Evolutionary conservation across 1,284 basidiomycete species (phyloP).

Genomic region (Rhizoctonia solani): DNA sequence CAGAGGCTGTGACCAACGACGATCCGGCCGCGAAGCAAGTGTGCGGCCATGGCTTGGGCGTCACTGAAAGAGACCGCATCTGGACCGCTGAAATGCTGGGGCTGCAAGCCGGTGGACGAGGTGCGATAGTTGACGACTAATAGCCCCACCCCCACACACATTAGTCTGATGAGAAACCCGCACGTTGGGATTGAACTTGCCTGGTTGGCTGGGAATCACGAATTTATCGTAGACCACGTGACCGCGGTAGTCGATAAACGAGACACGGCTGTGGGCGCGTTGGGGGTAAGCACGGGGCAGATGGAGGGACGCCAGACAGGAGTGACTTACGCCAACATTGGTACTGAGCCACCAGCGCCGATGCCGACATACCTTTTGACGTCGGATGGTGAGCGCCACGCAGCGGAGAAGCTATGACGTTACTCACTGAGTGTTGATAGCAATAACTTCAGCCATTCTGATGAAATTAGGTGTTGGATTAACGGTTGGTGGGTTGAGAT

Average conservation of each 20-base stretch:
- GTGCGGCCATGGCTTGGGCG: constrained; percentile 66
- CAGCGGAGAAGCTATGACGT: constrained; percentile 26
- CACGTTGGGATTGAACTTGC: constrained; percentile 3
- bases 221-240: constrained; percentile 55
- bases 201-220: constrained; percentile 58
- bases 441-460: constrained; percentile 31
- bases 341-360: constrained; percentile 39
- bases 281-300: neutral
- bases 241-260: constrained; percentile 57
- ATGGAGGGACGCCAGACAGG: neutral
- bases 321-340: constrained; percentile 38
- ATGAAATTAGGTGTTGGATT: neutral
- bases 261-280: constrained; percentile 42
- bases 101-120: constrained; percentile 64
- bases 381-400: constrained; percentile 16
- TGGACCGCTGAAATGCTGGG: constrained; percentile 4
- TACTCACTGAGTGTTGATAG: constrained; percentile 35
- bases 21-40: constrained; percentile 55
- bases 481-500: no score
- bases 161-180: constrained; percentile 4
- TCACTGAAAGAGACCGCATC: constrained; percentile 58
- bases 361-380: constrained; percentile 32
- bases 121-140: constrained; percentile 74
- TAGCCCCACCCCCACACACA: constrained; percentile 3
- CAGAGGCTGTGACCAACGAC: constrained; percentile 71